phyloP scores from a whole-genome alignment of 2,329 filamentous ascomycete species.

The Scortechinia acanthostroma region DNA sequence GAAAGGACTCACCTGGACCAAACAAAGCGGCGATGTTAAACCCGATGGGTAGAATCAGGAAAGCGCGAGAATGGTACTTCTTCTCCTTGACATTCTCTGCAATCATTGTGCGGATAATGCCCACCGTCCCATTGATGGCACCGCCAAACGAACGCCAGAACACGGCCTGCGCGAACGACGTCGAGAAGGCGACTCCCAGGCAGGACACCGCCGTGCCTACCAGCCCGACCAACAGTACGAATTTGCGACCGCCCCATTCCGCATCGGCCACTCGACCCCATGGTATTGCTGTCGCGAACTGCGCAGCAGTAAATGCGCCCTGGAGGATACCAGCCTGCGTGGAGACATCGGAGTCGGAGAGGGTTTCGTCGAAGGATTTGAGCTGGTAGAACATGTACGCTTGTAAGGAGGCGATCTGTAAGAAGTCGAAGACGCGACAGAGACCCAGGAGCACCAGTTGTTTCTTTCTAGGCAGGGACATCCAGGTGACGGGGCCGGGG shows the following conservation, averaged over 20 bases:
- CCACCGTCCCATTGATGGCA: conserved; percentile 37
- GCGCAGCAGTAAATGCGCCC: conserved; percentile 66
- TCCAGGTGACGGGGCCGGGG: conserved; percentile 50
- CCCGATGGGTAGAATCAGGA: conserved; percentile 36
- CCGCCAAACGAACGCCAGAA: conserved; percentile 63
- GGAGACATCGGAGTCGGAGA: conserved; percentile 47
- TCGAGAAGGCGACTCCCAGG: conserved; percentile 68
- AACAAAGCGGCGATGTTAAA: conserved; percentile 37
- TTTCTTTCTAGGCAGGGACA: conserved; percentile 61
- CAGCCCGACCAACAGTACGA: conserved; percentile 63
- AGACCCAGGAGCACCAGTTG: conserved; percentile 66
- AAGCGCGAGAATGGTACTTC: conserved; percentile 36
- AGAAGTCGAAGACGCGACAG: conserved; percentile 65
- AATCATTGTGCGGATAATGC: conserved; percentile 39
- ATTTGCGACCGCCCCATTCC: conserved; percentile 56
- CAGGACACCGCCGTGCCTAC: conserved; percentile 61
- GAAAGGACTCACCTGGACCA: conserved; percentile 26
- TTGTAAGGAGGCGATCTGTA: conserved; percentile 64
- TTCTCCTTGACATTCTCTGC: conserved; percentile 38
- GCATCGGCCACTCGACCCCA: conserved; percentile 65
- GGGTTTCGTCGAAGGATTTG: conserved; percentile 51
- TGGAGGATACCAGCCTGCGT: conserved; percentile 65
- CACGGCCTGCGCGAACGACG: conserved; percentile 54
- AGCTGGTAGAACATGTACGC: conserved; percentile 74
- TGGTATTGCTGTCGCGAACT: conserved; percentile 67